Evolutionary conservation across 1,139 yeast species (phyloP), one percentile per base, ranked within the genome.

Genomic region (Hyphopichia fennica): DNA sequence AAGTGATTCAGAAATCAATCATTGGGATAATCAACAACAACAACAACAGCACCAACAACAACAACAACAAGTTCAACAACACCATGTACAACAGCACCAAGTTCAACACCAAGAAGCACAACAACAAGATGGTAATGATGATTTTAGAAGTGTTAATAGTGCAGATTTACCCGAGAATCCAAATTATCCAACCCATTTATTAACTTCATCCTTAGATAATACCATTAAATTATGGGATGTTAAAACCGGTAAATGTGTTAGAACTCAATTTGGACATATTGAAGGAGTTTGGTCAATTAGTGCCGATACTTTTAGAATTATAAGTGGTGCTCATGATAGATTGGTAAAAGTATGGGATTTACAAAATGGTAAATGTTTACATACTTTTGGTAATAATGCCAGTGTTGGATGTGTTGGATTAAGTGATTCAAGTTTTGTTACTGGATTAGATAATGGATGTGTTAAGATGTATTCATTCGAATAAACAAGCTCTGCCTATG

Each of bases 281-380:
- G 98, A 93, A 63, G 98, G 98, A 16, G 96, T 93, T 16, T 91
- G 98, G 97, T 88, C 93, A 34, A 86, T 93, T 46, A 89, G 93
- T 15, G 95, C 97, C 0, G 98, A 93, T 67, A 90, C 93, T 35
- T 93, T 93, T 72, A 77, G 99, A 51, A 87, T 93, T 36, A 87
- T 91, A 15, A 84, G 95, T 57, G 98, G 97, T 2, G 93, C 96
- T 1, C 97, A 91, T 58, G 98, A 93, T 66, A 77, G 89, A 50
- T 72, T 84, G 42, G 87, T 90, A 48, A 93, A 93, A 63, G 88
- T 93, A 6, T 93, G 98, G 98, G 99, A 93, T 61, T 69, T 93
- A 49, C 98, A 91, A 62, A 82, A 84, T 52, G 98, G 99, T 15
- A 84, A 85, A 57, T 89, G 97, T 63, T 81, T 91, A 77, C 96